phyloP scores from a whole-genome alignment of 441 rosid genomes.

The Biscutella laevigata region DNA sequence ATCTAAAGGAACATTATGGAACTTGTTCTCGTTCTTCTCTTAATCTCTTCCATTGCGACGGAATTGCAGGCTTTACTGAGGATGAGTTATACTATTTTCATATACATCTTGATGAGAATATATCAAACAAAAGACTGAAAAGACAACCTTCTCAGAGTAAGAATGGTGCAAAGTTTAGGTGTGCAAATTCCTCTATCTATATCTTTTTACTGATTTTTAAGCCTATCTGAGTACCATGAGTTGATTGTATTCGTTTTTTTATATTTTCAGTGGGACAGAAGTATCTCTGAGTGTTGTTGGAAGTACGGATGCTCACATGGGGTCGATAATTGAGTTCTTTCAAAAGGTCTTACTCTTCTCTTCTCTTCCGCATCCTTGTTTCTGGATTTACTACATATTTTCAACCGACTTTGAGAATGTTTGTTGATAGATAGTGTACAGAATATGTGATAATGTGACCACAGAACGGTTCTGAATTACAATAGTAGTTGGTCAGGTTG shows the following conservation, averaged over 20 bases:
- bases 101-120: slow-evolving; percentile 45
- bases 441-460: background rate
- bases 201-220: background rate
- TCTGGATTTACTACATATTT: background rate
- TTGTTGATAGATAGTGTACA: background rate
- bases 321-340: slow-evolving; percentile 36
- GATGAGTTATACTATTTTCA: slow-evolving; percentile 42
- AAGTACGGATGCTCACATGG: slow-evolving; percentile 35
- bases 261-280: slow-evolving; percentile 63
- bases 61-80: slow-evolving; percentile 48
- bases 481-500: background rate
- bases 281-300: slow-evolving; percentile 43
- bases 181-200: slow-evolving; percentile 12
- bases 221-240: background rate
- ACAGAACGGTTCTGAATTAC: background rate
- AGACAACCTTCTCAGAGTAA: slow-evolving; percentile 62
- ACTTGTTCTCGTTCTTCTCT: background rate
- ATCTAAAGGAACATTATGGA: background rate
- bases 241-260: background rate
- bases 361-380: slow-evolving; percentile 1
- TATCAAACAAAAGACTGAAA: slow-evolving; percentile 32
- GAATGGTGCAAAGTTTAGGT: slow-evolving; percentile 70
- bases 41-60: background rate
- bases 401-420: background rate
- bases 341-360: slow-evolving; percentile 61